Percentiles rank a stretch among this genome's conserved stretches.
These are phyloP conservation scores for Argentina anserina DNA, from an alignment of 306 rosid genomes.

Conservation along the genomic window DNA sequence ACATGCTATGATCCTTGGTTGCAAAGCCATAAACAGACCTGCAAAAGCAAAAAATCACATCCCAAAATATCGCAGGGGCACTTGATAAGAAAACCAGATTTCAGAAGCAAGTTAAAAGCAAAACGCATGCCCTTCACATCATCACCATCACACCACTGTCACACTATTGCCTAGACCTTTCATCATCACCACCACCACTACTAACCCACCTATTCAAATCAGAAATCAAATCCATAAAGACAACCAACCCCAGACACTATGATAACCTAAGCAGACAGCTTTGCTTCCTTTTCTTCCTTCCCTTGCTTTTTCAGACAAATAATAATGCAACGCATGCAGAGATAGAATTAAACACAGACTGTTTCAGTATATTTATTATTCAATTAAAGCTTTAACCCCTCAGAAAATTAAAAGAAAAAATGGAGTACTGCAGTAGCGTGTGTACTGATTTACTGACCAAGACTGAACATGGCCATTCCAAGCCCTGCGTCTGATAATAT, in stretches of 20 bases:
- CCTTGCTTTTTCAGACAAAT: slow-evolving; percentile 30
- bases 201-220: slow-evolving; percentile 29
- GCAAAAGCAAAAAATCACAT: slow-evolving; percentile 24
- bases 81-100: background rate
- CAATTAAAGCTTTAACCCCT: background rate
- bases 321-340: slow-evolving; percentile 20
- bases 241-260: slow-evolving; percentile 33
- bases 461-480: slow-evolving; percentile 99
- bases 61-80: background rate
- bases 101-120: background rate
- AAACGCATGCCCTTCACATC: slow-evolving; percentile 33
- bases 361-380: background rate
- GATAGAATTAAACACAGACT: background rate
- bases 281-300: slow-evolving; percentile 13
- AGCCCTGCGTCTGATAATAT: slow-evolving; percentile 94
- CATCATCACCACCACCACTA: slow-evolving; percentile 43
- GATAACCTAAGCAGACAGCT: slow-evolving; percentile 19
- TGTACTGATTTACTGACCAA: slow-evolving; percentile 49
- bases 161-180: slow-evolving; percentile 48
- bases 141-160: slow-evolving; percentile 23
- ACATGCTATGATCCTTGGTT: slow-evolving; percentile 98
- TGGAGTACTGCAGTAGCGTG: background rate
- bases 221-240: slow-evolving; percentile 32
- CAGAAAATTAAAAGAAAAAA: background rate
- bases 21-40: slow-evolving; percentile 99